Conservation (phyloP, 108 stramenopile species). For the Nitzschia sp. region DNA sequence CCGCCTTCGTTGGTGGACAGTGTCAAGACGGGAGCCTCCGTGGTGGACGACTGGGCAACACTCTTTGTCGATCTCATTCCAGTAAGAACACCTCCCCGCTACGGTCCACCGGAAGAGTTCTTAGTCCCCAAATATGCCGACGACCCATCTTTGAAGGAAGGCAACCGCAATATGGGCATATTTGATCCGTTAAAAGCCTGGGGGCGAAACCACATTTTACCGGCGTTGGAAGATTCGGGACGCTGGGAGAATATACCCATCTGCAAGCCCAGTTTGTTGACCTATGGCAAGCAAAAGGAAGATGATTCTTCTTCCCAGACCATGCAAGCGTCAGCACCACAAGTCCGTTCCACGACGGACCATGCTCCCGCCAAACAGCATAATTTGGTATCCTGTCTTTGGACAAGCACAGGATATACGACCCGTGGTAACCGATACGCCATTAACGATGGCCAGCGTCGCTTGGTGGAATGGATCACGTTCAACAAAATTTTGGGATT, state of each 20-base stretch:
- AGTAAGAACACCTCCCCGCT: constrained; percentile 83
- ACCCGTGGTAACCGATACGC: constrained; percentile 74
- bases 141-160: not conserved
- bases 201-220: constrained; percentile 73
- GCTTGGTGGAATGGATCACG: constrained; percentile 80
- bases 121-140: constrained; percentile 53
- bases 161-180: constrained; percentile 12
- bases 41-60: constrained; percentile 62
- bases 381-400: constrained; percentile 77
- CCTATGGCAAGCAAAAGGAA: constrained; percentile 26
- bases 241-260: constrained; percentile 90
- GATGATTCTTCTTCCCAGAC: not conserved
- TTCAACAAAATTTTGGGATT: constrained; percentile 77
- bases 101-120: constrained; percentile 61
- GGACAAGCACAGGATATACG: constrained; percentile 75
- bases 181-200: constrained; percentile 57
- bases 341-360: constrained; percentile 24
- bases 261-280: constrained; percentile 59
- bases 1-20: constrained; percentile 51
- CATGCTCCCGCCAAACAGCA: constrained; percentile 40
- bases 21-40: constrained; percentile 52
- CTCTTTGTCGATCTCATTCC: constrained; percentile 79
- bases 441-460: constrained; percentile 76
- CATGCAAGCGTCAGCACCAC: no score
- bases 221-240: constrained; percentile 75